These are phyloP conservation scores for Macrolepiota dolichaula DNA, from an alignment of 768 basidiomycete species.

Conservation along the genomic window DNA sequence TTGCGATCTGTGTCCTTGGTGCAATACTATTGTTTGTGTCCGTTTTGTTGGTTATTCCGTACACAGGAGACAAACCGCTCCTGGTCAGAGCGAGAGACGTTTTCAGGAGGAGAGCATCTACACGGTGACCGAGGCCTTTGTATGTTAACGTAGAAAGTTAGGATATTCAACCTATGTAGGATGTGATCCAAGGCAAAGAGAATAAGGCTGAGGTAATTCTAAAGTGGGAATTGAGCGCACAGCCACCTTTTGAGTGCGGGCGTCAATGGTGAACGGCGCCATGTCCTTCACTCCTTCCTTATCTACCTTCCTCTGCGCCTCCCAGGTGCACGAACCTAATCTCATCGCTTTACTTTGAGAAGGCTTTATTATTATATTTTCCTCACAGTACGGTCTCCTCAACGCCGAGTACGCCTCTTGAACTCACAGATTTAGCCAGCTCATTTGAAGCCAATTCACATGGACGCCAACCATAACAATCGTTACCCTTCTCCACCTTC, in stretches of 20 bases:
- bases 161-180: background rate
- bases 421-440: constrained; percentile 1
- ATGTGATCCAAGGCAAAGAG: background rate
- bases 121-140: background rate
- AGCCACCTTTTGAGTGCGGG: constrained; percentile 6
- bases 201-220: background rate
- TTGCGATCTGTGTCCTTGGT: constrained; percentile 48
- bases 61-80: constrained; percentile 47
- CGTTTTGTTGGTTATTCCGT: constrained; percentile 38
- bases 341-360: background rate
- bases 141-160: background rate
- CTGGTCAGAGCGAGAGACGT: background rate
- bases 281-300: background rate
- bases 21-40: constrained; percentile 37
- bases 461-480: constrained; percentile 21
- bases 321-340: background rate
- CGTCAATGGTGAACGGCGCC: background rate
- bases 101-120: background rate
- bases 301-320: background rate
- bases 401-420: background rate
- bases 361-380: background rate
- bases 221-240: constrained; percentile 6
- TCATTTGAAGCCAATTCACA: constrained; percentile 6
- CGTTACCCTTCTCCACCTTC: constrained; percentile 29
- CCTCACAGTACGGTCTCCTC: background rate